phyloP scores from a whole-genome alignment of 2,329 filamentous ascomycete genomes.

The Nigrograna mackinnonii region DNA sequence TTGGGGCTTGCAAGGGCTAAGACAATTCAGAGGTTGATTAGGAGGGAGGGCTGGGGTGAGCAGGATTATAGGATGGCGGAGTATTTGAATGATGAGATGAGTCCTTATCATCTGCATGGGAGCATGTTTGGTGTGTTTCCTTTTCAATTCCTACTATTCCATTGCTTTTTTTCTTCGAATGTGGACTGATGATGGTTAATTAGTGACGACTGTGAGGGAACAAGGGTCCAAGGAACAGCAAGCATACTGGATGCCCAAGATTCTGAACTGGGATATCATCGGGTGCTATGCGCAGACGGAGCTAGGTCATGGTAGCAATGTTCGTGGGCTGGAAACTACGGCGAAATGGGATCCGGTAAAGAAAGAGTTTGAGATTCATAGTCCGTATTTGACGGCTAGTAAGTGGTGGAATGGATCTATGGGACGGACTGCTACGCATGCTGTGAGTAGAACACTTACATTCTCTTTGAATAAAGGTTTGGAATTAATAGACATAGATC shows the following conservation, averaged over 20 bases:
- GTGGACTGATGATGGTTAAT: no score
- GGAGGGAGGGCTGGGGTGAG: conserved; percentile 51
- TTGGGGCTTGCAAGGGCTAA: conserved; percentile 57
- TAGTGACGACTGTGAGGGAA: conserved; percentile 53
- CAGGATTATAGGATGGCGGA: conserved; percentile 57
- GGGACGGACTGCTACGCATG: conserved; percentile 58
- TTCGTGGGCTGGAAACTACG: conserved; percentile 53
- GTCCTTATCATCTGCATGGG: conserved; percentile 56
- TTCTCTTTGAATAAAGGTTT: not conserved
- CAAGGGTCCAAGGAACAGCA: conserved; percentile 53
- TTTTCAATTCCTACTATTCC: no score
- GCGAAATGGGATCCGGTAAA: conserved; percentile 51
- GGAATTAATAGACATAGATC: conserved; percentile 43
- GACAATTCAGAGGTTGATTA: conserved; percentile 49
- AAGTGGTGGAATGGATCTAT: conserved; percentile 61
- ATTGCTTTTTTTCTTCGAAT: no score
- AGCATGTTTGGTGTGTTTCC: conserved; percentile 51
- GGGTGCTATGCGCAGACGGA: conserved; percentile 58
- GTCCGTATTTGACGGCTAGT: conserved; percentile 55
- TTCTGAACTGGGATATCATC: conserved; percentile 54
- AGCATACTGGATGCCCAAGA: conserved; percentile 54
- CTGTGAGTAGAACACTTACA: conserved; percentile 27
- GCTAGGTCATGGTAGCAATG: conserved; percentile 57
- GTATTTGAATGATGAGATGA: conserved; percentile 58
- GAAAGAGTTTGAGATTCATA: conserved; percentile 55